A percentile compares a stretch with the other conserved stretches of the same genome.
Conservation (phyloP, 2,329 filamentous ascomycete genomes). For the Alternaria incomplexa region DNA sequence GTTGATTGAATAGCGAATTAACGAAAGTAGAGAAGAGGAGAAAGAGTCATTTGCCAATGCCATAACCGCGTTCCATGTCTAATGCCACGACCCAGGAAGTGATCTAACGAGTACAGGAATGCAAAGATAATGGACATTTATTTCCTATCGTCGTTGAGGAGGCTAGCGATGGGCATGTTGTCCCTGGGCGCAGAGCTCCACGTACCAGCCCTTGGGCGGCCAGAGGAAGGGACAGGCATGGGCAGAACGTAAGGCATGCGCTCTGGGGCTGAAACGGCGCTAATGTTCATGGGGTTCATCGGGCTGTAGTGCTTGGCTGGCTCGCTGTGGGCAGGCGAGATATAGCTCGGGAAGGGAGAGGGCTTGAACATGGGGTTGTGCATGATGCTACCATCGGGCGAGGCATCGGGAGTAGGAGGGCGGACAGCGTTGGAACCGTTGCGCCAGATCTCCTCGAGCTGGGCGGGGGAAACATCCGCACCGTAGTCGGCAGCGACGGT, state of each 20-base stretch:
- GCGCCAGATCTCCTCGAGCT: slow-evolving; percentile 74
- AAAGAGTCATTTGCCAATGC: background rate
- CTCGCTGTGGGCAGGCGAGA: slow-evolving; percentile 38
- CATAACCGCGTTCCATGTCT: background rate
- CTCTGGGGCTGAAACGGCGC: slow-evolving; percentile 41
- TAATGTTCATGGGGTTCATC: slow-evolving; percentile 37
- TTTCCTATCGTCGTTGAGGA: slow-evolving; percentile 49
- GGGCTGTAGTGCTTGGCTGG: slow-evolving; percentile 42
- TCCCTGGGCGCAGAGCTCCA: slow-evolving; percentile 46
- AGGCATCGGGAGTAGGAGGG: slow-evolving; percentile 48
- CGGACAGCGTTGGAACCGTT: slow-evolving; percentile 38
- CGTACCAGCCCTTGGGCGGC: slow-evolving; percentile 40
- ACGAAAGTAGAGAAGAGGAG: slow-evolving; percentile 33
- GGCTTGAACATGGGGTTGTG: slow-evolving; percentile 40
- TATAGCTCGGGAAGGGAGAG: slow-evolving; percentile 39
- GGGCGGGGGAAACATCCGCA: slow-evolving; percentile 63
- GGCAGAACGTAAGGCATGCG: slow-evolving; percentile 46
- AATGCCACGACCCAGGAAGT: background rate
- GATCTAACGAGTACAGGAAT: slow-evolving; percentile 4
- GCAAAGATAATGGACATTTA: background rate
- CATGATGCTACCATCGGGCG: slow-evolving; percentile 47
- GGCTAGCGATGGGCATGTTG: slow-evolving; percentile 48
- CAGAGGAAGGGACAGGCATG: slow-evolving; percentile 45
- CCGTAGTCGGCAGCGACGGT: slow-evolving; percentile 76
- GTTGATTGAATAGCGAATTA: slow-evolving; percentile 19